Evolutionary conservation across 352 stramenopile species (phyloP).

Genomic region (Pythium vanterpoolii): DNA sequence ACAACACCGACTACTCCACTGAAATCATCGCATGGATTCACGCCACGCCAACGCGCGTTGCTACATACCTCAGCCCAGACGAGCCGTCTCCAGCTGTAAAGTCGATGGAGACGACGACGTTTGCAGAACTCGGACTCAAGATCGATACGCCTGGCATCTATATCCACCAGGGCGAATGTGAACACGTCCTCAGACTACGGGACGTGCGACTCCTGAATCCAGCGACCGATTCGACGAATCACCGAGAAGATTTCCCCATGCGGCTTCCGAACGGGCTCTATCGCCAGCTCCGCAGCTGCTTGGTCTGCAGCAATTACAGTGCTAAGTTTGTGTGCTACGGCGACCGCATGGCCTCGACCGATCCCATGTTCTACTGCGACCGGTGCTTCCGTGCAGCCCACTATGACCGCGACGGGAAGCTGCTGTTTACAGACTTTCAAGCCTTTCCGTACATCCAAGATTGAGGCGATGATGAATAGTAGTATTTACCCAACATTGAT

Average conservation of each 20-base stretch:
- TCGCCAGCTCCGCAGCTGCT: constrained; percentile 57
- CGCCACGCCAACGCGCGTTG: constrained; percentile 31
- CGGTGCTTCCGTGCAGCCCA: constrained; percentile 69
- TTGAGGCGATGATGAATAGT: constrained; percentile 21
- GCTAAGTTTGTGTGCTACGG: constrained; percentile 80
- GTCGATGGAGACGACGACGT: constrained; percentile 34
- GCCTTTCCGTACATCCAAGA: constrained; percentile 74
- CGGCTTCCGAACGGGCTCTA: constrained; percentile 50
- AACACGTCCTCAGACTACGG: constrained; percentile 63
- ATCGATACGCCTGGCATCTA: constrained; percentile 59
- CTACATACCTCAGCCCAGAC: constrained; percentile 24
- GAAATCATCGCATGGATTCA: constrained; percentile 55
- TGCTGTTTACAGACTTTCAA: constrained; percentile 71
- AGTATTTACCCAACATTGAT: background rate
- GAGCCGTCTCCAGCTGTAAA: background rate
- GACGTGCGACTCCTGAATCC: constrained; percentile 56
- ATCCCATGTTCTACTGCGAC: constrained; percentile 80
- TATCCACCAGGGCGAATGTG: constrained; percentile 76
- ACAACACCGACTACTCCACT: constrained; percentile 50
- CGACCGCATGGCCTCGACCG: constrained; percentile 52
- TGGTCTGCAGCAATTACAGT: constrained; percentile 71
- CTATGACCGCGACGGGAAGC: constrained; percentile 45
- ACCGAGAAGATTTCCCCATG: constrained; percentile 45
- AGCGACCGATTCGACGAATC: constrained; percentile 33
- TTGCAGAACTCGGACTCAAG: constrained; percentile 45